These are phyloP conservation scores for Candida montana DNA, from an alignment of 805 yeast species.

Conservation along the genomic window DNA sequence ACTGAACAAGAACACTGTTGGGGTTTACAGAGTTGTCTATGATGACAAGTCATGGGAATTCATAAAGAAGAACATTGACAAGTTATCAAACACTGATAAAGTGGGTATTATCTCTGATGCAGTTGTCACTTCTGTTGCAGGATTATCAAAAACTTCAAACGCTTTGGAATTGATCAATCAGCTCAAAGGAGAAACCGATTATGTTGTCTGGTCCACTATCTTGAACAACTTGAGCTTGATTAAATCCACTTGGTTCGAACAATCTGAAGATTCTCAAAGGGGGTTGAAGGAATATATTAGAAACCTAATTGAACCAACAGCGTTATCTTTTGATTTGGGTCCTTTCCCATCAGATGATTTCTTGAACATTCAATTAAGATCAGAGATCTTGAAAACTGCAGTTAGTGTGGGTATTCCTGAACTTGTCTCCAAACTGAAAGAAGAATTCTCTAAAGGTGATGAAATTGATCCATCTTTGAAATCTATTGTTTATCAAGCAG, in stretches of 20 bases:
- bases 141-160: constrained; percentile 55
- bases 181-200: constrained; percentile 55
- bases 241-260: constrained; percentile 49
- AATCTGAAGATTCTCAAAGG: constrained; percentile 37
- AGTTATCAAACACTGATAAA: constrained; percentile 64
- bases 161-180: constrained; percentile 50
- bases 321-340: constrained; percentile 56
- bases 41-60: constrained; percentile 56
- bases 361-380: constrained; percentile 60
- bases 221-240: constrained; percentile 40
- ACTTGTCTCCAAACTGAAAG: constrained; percentile 38
- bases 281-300: constrained; percentile 46
- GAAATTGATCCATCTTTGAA: constrained; percentile 65
- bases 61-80: constrained; percentile 50
- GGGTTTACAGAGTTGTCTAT: constrained; percentile 70
- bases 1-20: constrained; percentile 67
- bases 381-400: constrained; percentile 55
- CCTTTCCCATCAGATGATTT: constrained; percentile 48
- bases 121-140: constrained; percentile 61
- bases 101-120: constrained; percentile 74
- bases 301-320: constrained; percentile 50
- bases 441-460: constrained; percentile 51
- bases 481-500: constrained; percentile 58
- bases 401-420: constrained; percentile 44
- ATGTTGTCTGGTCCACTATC: constrained; percentile 62